Conservation (phyloP, 2,329 filamentous ascomycete genomes). For the Fusarium sp. region DNA sequence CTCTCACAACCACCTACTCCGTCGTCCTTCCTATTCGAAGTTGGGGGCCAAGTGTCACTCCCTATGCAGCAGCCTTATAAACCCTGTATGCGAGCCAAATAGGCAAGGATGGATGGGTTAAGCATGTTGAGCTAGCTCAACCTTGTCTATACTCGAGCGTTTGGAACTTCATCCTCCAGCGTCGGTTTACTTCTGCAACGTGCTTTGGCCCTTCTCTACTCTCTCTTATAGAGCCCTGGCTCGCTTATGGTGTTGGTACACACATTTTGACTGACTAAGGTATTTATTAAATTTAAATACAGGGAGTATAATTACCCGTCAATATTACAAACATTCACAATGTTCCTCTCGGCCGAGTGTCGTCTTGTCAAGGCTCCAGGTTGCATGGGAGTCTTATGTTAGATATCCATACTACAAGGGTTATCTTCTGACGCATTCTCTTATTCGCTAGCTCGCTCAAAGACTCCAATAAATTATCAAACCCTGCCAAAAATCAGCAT, state of each 20-base stretch:
- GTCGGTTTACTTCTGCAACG: not conserved
- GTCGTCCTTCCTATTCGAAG: not conserved
- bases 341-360: not conserved
- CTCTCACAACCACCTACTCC: not conserved
- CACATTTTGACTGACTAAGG: no score
- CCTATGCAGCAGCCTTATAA: not conserved
- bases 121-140: not conserved
- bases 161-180: not conserved
- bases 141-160: not conserved
- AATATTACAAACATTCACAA: not conserved
- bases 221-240: not conserved
- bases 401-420: not conserved
- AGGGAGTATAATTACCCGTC: rapidly evolving
- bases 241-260: not conserved
- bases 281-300: not conserved
- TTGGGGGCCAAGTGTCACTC: not conserved
- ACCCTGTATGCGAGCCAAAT: not conserved
- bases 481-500: not conserved
- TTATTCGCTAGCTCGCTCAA: not conserved
- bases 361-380: not conserved
- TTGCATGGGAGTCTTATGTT: not conserved
- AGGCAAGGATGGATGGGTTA: not conserved
- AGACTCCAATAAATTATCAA: not conserved
- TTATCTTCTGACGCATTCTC: not conserved
- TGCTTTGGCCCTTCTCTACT: not conserved